Evolutionary conservation across 768 basidiomycete genomes (phyloP), one percentile per base, ranked within the genome.

Genomic region (Omphalotus guepiniiformis): DNA sequence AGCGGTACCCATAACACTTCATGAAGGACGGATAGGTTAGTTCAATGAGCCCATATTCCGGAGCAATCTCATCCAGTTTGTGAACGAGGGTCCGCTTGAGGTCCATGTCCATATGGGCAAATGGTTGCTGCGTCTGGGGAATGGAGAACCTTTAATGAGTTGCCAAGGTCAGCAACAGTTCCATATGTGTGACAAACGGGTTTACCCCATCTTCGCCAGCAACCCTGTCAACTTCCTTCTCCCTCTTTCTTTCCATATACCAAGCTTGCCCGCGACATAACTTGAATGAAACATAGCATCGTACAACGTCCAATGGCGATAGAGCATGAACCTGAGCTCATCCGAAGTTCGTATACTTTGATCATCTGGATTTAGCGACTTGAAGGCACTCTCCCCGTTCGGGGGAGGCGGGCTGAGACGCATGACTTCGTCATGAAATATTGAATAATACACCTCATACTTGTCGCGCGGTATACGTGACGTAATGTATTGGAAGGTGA

Each of bases 211-310:
- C 73, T 98, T 98, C 13, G 96, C 96, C 19, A 99, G 71, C 41
- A 99, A 70, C 6, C 95, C 96, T 1, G 86, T 90, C 47, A 99
- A 68, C 53, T 83, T 78, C 63, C 93, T 94, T 51, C 88, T 76
- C 18, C 96, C 96, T 46, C 83, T 79, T 63, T 98, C 95, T 60
- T 88, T 93, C 96, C 96, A 98, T 47, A 95, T 90, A 3, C 93
- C 93, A 50, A 99, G 76, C 64, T 92, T 93, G 42, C 89, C 86
- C 6, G 93, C 94, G 15, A 99, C 86, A 58, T 98, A 99, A 48
- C 88, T 89, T 3, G 93, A 96, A 64, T 99, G 95, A 58, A 85
- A 85, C 96, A 99, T 98, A 9, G 94, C 84, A 59, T 99, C 96
- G 61, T 97, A 98, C 38, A 99, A 68, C 25, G 88, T 97, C 96